A percentile compares a stretch with the other conserved stretches of the same genome.
These are phyloP conservation scores for Nemania abortiva DNA, from an alignment of 2,329 filamentous ascomycete species.

Conservation along the genomic window DNA sequence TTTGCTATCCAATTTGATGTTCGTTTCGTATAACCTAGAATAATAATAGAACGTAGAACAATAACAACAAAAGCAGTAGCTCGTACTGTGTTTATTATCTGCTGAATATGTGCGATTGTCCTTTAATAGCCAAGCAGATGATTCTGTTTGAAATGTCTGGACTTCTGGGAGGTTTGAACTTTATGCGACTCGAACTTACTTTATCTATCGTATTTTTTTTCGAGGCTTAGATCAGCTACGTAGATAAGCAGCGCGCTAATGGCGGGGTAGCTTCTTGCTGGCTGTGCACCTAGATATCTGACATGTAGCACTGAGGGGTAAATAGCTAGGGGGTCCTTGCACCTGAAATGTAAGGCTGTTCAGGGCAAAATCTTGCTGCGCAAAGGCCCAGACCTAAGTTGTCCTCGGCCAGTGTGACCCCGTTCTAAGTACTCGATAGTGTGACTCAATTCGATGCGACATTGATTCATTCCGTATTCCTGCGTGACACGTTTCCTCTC, in stretches of 20 bases:
- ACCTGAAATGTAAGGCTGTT: constrained; percentile 4
- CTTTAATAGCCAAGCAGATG: background rate
- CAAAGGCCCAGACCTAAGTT: background rate
- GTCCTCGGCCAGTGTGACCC: constrained; percentile 23
- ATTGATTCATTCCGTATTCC: constrained; percentile 19
- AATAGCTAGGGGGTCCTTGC: background rate
- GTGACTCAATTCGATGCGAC: constrained; percentile 36
- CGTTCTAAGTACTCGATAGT: background rate
- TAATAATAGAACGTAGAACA: background rate
- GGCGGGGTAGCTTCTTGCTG: constrained; percentile 37
- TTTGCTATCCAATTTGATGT: background rate
- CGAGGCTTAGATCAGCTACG: constrained; percentile 17
- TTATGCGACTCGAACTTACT: background rate
- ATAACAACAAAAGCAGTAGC: background rate
- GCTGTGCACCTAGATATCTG: background rate
- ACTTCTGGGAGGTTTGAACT: background rate
- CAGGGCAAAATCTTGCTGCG: constrained; percentile 18
- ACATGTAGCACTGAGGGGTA: constrained; percentile 31
- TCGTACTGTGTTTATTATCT: background rate
- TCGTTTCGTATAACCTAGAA: background rate
- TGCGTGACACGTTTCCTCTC: constrained; percentile 31
- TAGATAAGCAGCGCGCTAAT: constrained; percentile 23
- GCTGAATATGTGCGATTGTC: background rate
- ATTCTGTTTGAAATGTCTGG: background rate
- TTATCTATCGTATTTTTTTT: constrained; percentile 12